Base-by-base conservation (phyloP, 2,329 filamentous ascomycete genomes). In the Hypoxylon sp. region DNA sequence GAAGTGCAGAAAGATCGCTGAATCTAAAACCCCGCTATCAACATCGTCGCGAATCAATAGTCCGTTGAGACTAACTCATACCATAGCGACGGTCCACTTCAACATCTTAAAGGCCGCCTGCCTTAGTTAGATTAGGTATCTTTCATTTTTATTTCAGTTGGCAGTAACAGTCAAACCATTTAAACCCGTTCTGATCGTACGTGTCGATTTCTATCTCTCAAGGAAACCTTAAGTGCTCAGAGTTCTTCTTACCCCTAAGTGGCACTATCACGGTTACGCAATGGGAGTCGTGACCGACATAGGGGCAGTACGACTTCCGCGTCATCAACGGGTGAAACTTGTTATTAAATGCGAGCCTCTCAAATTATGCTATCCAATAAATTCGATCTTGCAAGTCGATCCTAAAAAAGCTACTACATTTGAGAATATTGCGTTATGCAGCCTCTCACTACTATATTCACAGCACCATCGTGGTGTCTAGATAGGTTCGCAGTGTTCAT, bases 401-500 rank as follows among this genome's bases (percentile, higher is more conserved):
- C 3, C 20, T 22, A 13, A 13, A 5, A 27, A 27, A 27, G 25
- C 25, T 5, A 27, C 25, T 27, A 5, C 25, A 27, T 27, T 3
- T 27, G 25, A 27, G 6, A n/a, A 46, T n/a, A 48, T n/a, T 17
- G 48, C 11, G 65, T 42, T 30, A 75, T 77, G 71, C 66, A 73
- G 59, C 71, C 69, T 11, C 72, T 78, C 22, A 77, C 70, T 2
- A 77, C 76, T 6, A 40, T 76, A 37, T 79, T 74, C 40, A 77
- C 71, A 0, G 71, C 75, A 4, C 62, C 72, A 7, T 31, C 71
- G 10, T 75, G 72, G 73, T 77, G 77, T 66, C 63, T 69, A 54
- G 61, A 75, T 63, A 64, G 78, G 55, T 78, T 74, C 50, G 74
- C 70, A 27, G 73, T 80, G 46, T 74, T 68, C 56, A 72, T 77